phyloP scores from a whole-genome alignment of 208 protist genomes.

The Zelonia costaricensis region DNA sequence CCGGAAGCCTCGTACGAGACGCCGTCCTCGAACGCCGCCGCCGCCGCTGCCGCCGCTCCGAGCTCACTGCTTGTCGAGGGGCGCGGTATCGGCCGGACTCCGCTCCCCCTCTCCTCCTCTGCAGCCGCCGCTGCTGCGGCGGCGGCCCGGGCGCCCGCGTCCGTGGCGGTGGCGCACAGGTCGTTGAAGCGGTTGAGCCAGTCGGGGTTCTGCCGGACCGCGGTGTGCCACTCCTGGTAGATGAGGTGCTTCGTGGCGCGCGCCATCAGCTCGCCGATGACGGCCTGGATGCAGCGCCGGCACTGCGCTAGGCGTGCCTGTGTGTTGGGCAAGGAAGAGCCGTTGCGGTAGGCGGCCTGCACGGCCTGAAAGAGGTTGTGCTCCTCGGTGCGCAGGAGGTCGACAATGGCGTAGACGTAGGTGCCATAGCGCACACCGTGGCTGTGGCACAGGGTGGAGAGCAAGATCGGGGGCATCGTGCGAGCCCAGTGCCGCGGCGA shows the following conservation, averaged over 20 bases:
- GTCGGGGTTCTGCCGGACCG: constrained; percentile 25
- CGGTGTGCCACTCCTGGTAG: constrained; percentile 36
- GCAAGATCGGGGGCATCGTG: constrained; percentile 31
- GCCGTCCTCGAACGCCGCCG: too few species aligned
- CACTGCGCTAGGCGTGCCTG: constrained; percentile 44
- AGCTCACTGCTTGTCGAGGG: too few species aligned
- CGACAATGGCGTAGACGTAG: constrained; percentile 49
- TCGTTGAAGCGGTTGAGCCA: constrained; percentile 34
- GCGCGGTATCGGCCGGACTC: too few species aligned
- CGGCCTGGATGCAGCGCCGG: constrained; percentile 37
- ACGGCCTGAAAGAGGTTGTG: constrained; percentile 31
- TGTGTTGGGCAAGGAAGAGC: constrained; percentile 35
- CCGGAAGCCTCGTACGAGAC: neutral
- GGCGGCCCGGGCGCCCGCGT: neutral
- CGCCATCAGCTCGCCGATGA: constrained; percentile 47
- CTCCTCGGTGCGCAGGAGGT: constrained; percentile 44
- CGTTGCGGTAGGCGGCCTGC: constrained; percentile 31
- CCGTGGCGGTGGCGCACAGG: constrained; percentile 13
- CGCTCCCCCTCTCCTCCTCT: too few species aligned
- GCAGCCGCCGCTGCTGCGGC: neutral
- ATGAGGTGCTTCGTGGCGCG: constrained; percentile 43
- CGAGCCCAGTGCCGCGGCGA: neutral
- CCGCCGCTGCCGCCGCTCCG: too few species aligned
- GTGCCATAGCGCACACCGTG: constrained; percentile 52
- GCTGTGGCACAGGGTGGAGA: constrained; percentile 46